phyloP scores from a whole-genome alignment of 2,329 filamentous ascomycete species.

The Ceratocystis papillata region DNA sequence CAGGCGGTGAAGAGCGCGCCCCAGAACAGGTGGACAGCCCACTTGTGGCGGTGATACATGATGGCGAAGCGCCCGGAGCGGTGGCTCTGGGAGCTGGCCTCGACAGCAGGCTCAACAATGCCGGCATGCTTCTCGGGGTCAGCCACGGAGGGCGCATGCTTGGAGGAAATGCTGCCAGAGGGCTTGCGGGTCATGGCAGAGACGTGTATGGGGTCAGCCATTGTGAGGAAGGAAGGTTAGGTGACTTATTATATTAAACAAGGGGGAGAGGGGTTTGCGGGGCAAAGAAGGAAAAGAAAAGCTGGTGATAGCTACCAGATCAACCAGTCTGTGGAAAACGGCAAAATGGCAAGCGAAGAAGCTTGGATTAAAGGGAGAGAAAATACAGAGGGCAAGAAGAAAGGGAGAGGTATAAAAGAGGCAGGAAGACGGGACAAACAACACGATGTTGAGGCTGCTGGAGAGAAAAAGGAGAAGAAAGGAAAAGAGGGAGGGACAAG shows the following conservation, averaged over 20 bases:
- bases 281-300: neutral
- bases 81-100: conserved; percentile 26
- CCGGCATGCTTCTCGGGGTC: conserved; percentile 34
- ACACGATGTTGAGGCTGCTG: conserved; percentile 9
- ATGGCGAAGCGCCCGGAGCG: conserved; percentile 28
- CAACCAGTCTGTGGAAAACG: neutral
- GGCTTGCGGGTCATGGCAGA: conserved; percentile 25
- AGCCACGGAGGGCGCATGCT: conserved; percentile 26
- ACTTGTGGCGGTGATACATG: conserved; percentile 38
- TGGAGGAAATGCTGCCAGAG: conserved; percentile 22
- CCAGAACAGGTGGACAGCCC: conserved; percentile 39
- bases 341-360: neutral
- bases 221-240: conserved; percentile 25
- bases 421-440: neutral
- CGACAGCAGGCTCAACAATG: conserved; percentile 27
- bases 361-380: neutral
- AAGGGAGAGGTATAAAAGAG: conserved; percentile 13
- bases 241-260: neutral
- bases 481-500: neutral
- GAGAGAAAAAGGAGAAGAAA: conserved; percentile 1
- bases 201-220: conserved; percentile 31
- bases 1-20: conserved; percentile 44
- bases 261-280: neutral
- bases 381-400: conserved; percentile 34
- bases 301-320: neutral